A percentile compares a stretch with the other conserved stretches of the same genome.
phyloP scores from a whole-genome alignment of 2,329 filamentous ascomycete genomes.

The Canariomyces notabilis region DNA sequence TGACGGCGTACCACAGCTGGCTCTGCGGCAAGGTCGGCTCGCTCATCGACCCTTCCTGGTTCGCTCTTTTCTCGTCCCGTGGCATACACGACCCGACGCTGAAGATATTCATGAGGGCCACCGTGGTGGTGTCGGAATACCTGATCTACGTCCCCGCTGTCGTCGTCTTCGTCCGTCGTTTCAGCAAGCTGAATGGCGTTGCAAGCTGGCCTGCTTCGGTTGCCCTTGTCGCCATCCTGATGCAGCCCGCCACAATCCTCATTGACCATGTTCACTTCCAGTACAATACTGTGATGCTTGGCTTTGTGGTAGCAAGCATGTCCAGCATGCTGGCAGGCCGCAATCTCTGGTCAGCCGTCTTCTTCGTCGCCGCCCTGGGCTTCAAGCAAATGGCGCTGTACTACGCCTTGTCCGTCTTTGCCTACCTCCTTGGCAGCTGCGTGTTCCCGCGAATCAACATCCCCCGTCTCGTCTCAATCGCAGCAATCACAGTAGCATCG shows the following conservation, averaged over 20 bases:
- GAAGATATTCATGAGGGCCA: constrained; percentile 94
- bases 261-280: constrained; percentile 97
- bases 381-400: constrained; percentile 99
- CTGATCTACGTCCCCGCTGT: constrained; percentile 80
- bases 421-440: constrained; percentile 83
- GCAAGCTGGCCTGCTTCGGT: constrained; percentile 78
- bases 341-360: constrained; percentile 82
- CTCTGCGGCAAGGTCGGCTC: constrained; percentile 80
- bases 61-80: constrained; percentile 75
- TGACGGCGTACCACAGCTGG: constrained; percentile 99
- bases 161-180: constrained; percentile 79
- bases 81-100: constrained; percentile 72
- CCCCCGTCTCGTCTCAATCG: constrained; percentile 67
- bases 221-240: constrained; percentile 80
- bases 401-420: constrained; percentile 89
- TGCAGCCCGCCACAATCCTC: constrained; percentile 86
- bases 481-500: constrained; percentile 63
- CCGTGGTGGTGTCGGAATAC: constrained; percentile 86
- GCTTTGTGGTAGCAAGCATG: constrained; percentile 78
- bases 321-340: constrained; percentile 83
- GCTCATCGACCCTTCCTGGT: constrained; percentile 78
- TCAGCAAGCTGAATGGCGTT: constrained; percentile 69
- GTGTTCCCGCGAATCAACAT: constrained; percentile 67
- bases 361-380: constrained; percentile 88
- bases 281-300: constrained; percentile 98